Base-by-base conservation (phyloP, 1,284 basidiomycete genomes). In the Ceratobasidium sp. region DNA sequence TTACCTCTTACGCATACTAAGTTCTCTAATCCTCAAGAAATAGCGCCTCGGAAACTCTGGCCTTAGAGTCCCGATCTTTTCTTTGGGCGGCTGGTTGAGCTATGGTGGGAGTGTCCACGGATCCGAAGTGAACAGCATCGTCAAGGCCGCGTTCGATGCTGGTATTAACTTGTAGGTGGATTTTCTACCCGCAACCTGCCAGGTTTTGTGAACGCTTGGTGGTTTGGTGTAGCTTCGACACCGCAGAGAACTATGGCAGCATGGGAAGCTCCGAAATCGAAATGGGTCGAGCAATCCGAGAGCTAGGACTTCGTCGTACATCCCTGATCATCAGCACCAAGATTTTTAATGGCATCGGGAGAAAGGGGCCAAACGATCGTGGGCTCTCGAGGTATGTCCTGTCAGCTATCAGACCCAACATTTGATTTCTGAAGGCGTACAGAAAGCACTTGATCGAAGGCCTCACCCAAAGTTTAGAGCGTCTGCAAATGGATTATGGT, bases 261-360 rank as follows among this genome's bases (percentile, higher is more conserved):
- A 34, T 34, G n/a, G 93, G 93, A 5, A 86, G 92, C 78, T 89
- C 88, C 54, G 91, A 93, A 82, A 77, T 83, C 37, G 90, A 91
- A 79, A 89, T 91, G 87, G 92, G 92, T 11, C 88, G 90, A 63
- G 92, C 90, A 11, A 88, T 95, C 80, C 88, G 88, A 80, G 91
- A 93, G 80, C 87, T 93, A 41, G 88, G 88, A 27, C 85, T 91
- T 79, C 87, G 90, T 63, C 86, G 93, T 58, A 85, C 86, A 14
- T 92, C 94, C 78, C 82, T 93, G 34, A 86, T 95, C 75, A 84
- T 95, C 78, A 89, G 90, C 34, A 92, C 91, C 74, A 91, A 91
- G 81, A 76, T 89, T 29, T 89, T 54, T 53, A 27, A n/a, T 86
- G 86, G 85, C 37, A 83, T 83, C 19, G 82, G 80, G 24, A 77